Evolutionary conservation across 306 rosid species (phyloP).

Genomic region (Geum urbanum): DNA sequence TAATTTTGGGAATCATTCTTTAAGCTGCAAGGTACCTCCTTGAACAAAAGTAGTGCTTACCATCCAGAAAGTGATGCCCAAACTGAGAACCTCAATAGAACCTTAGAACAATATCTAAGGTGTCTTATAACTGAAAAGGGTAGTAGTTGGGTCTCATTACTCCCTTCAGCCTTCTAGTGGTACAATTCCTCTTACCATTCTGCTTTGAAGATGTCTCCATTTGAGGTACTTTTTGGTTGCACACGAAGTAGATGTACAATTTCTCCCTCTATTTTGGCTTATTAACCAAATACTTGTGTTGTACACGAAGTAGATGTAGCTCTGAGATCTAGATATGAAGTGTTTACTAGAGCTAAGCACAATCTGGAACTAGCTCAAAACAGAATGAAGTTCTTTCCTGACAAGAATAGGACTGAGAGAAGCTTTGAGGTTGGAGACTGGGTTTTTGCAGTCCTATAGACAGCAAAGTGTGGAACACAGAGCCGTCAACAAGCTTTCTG

Average conservation of each 20-base stretch:
- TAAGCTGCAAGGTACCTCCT: too few relatives aligned
- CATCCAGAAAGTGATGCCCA: too few relatives aligned
- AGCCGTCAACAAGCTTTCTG: not conserved
- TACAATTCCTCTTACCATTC: not conserved
- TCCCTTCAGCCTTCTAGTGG: not conserved
- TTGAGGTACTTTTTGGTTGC: not conserved
- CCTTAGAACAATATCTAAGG: too few relatives aligned
- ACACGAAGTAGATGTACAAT: not conserved
- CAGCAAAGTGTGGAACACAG: not conserved
- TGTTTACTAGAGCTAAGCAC: not conserved
- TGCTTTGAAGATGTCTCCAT: not conserved
- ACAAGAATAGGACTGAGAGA: not conserved
- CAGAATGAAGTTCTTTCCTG: not conserved
- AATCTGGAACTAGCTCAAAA: not conserved
- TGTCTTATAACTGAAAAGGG: too few relatives aligned
- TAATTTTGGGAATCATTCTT: too few relatives aligned
- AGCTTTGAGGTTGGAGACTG: not conserved
- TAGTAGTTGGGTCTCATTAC: too few relatives aligned
- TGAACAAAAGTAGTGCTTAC: too few relatives aligned
- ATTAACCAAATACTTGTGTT: rapidly evolving
- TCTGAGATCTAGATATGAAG: not conserved
- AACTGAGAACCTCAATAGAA: too few relatives aligned
- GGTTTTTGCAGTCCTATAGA: not conserved
- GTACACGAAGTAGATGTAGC: not conserved
- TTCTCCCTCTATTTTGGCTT: rapidly evolving